These are phyloP conservation scores for Thalassiosira hispida DNA, from an alignment of 352 stramenopile species.

Conservation along the genomic window DNA sequence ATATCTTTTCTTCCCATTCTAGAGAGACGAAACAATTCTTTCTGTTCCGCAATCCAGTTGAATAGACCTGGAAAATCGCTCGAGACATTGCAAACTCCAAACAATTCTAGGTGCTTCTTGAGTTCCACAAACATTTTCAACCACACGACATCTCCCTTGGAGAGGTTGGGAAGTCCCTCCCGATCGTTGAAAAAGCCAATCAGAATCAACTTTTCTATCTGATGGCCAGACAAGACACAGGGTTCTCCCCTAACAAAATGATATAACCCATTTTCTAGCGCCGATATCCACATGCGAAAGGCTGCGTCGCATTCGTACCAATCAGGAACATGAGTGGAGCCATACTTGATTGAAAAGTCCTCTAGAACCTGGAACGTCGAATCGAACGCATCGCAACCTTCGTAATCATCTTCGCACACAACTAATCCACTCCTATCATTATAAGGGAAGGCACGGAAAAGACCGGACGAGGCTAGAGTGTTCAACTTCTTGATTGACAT, in stretches of 20 bases:
- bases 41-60: slow-evolving; percentile 51
- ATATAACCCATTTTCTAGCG: slow-evolving; percentile 31
- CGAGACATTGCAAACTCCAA: slow-evolving; percentile 49
- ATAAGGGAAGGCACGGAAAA: slow-evolving; percentile 51
- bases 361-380: slow-evolving; percentile 34
- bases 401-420: slow-evolving; percentile 45
- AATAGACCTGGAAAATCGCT: slow-evolving; percentile 48
- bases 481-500: slow-evolving; percentile 49
- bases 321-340: slow-evolving; percentile 44
- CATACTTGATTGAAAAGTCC: slow-evolving; percentile 49
- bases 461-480: slow-evolving; percentile 20
- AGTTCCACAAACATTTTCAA: slow-evolving; percentile 50
- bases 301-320: slow-evolving; percentile 26
- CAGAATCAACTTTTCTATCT: slow-evolving; percentile 57
- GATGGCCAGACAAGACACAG: slow-evolving; percentile 40
- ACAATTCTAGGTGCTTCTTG: slow-evolving; percentile 42
- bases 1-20: slow-evolving; percentile 34
- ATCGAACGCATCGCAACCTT: slow-evolving; percentile 41
- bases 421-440: slow-evolving; percentile 33
- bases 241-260: slow-evolving; percentile 35
- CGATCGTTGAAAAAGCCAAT: slow-evolving; percentile 57
- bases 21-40: slow-evolving; percentile 36
- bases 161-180: slow-evolving; percentile 43
- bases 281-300: slow-evolving; percentile 36
- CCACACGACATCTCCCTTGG: slow-evolving; percentile 48